These are phyloP conservation scores for Nicotiana obtusifolia DNA, from an alignment of 257 asterid genomes.

Conservation along the genomic window DNA sequence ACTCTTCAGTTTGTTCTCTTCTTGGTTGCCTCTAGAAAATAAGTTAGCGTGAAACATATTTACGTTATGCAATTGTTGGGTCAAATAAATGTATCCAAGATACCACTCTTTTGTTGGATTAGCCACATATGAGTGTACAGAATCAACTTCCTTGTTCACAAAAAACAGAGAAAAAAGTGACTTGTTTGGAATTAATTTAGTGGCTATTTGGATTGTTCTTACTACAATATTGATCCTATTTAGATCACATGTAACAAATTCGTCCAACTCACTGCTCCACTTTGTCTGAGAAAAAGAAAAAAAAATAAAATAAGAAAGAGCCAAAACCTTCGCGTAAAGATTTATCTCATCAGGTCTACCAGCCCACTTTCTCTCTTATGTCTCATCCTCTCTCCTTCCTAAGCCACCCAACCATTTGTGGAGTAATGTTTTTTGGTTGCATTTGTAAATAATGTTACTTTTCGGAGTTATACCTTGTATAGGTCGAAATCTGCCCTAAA, in stretches of 20 bases:
- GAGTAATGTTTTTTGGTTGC: background rate
- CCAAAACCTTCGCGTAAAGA: background rate
- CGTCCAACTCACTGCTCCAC: background rate
- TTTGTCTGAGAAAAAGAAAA: background rate
- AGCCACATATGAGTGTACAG: background rate
- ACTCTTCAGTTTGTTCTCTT: background rate
- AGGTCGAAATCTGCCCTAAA: no score
- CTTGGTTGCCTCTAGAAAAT: background rate
- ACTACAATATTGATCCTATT: background rate
- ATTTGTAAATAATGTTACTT: background rate
- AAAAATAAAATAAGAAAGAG: background rate
- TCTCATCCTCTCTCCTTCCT: background rate
- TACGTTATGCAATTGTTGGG: background rate
- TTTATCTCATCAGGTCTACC: background rate
- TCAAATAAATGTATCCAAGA: background rate
- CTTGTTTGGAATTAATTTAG: background rate
- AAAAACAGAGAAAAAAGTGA: background rate
- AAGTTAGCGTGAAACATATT: background rate
- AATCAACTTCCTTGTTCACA: background rate
- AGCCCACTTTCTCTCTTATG: background rate
- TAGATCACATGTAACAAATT: background rate
- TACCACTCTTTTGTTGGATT: background rate
- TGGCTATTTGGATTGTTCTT: background rate
- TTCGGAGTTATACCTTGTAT: background rate
- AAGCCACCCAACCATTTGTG: background rate